Evolutionary conservation across 225 moss, liverwort and hornwort genomes (phyloP), one percentile per base, ranked within the genome.

Genomic region (Physcomitrellopsis africana): DNA sequence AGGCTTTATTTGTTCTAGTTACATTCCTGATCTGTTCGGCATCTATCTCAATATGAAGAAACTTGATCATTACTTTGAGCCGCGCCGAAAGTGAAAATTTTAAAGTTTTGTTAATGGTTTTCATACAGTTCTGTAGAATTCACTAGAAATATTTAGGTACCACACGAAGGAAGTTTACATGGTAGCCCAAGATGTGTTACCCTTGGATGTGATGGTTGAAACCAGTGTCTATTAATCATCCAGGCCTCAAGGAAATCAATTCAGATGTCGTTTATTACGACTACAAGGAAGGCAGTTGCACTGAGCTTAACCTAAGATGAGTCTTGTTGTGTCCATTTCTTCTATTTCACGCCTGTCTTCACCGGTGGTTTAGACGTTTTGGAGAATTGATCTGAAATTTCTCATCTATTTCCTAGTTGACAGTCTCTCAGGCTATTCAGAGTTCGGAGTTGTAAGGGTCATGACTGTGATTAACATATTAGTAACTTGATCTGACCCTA

Each of bases 121-220:
- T 67, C 13, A 11, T 68, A 85, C 86, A 93, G 94, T 76, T 97
- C 97, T 60, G 90, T 93, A 90, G 97, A 97, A 58, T 97, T 94
- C 85, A 92, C 97, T 7, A 84, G 94, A 37, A 97, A 94, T 81
- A 93, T 94, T 66, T 97, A 94, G 94, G 97, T 94, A 91, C 91
- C 49, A 81, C 81, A 29, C 90, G 93, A 77, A 94, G 97, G 41
- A 97, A 97, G 83, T 91, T 94, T 27, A 80, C 94, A 26, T 89
- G 94, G 65, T 94, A 94, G 65, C 87, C 94, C 18, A 97, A 97
- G 90, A n/a, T n/a, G n/a, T n/a, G n/a, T n/a, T n/a, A n/a, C n/a
- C n/a, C n/a, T n/a, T n/a, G n/a, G n/a, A n/a, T n/a, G 93, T 22
- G 19, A 27, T 20, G 20, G 19, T 51, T 73, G 63, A 41, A 16